phyloP scores from a whole-genome alignment of 306 rosid genomes.

The Pyrus betulifolia region DNA sequence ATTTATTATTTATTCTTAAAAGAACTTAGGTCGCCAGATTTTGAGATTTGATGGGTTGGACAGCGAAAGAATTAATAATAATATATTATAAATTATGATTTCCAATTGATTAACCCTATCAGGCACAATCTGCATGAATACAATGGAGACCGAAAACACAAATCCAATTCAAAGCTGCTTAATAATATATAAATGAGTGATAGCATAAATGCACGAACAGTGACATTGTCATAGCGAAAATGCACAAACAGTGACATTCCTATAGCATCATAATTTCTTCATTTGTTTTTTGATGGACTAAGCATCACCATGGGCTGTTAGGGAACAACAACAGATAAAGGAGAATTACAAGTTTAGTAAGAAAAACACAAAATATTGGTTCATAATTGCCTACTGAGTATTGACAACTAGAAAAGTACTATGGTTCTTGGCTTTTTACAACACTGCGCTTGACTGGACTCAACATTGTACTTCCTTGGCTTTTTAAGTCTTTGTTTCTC shows the following conservation, averaged over 20 bases:
- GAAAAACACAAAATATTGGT: background rate
- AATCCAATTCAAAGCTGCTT: background rate
- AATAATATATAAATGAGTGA: background rate
- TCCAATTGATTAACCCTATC: background rate
- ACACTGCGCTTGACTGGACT: background rate
- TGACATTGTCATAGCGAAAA: too few relatives aligned
- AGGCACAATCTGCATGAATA: background rate
- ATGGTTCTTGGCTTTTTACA: background rate
- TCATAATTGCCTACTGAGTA: background rate
- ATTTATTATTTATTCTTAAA: too few relatives aligned
- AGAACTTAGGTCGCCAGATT: background rate
- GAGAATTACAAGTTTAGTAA: background rate
- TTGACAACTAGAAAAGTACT: background rate
- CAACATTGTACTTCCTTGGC: background rate
- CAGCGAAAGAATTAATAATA: background rate
- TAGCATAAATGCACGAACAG: background rate
- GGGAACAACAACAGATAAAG: too few relatives aligned
- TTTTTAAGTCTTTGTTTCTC: background rate
- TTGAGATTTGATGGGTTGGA: background rate
- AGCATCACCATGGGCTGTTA: background rate
- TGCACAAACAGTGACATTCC: too few relatives aligned
- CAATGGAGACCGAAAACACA: background rate
- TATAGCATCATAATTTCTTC: background rate
- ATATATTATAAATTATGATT: too few relatives aligned
- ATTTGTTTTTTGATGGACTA: background rate